Percentiles rank a stretch among this genome's conserved stretches.
phyloP scores from a whole-genome alignment of 208 protist species.

The Leishmania lainsoni region DNA sequence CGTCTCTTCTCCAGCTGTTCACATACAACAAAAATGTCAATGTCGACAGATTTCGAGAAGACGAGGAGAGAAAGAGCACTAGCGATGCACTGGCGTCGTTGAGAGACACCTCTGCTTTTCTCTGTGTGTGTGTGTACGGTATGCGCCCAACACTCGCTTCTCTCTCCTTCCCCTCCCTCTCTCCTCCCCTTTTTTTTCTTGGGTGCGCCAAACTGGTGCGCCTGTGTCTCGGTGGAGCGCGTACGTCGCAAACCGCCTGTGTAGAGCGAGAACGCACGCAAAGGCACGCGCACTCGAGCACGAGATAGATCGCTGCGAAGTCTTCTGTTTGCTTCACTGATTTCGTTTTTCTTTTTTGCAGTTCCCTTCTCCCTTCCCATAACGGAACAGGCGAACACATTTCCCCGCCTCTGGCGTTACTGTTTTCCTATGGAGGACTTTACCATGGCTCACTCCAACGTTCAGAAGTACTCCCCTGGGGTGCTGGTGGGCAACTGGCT shows the following conservation, averaged over 20 bases:
- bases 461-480: constrained; percentile 73
- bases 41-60: background rate
- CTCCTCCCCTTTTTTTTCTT: background rate
- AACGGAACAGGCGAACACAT: background rate
- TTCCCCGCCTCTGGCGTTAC: background rate
- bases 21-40: background rate
- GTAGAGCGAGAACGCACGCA: background rate
- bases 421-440: constrained; percentile 11
- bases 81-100: background rate
- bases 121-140: background rate
- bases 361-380: background rate
- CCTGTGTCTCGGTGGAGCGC: background rate
- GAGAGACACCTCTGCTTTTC: background rate
- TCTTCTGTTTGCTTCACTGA: background rate
- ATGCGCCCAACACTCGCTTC: background rate
- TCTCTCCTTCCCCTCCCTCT: background rate
- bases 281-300: background rate
- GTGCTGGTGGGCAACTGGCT: constrained; percentile 90
- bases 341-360: background rate
- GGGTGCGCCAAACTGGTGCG: background rate
- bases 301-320: background rate
- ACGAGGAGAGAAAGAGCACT: background rate
- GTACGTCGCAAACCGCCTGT: too few relatives aligned
- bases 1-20: background rate
- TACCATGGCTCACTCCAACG: constrained; percentile 39